Evolutionary conservation across 1,284 basidiomycete species (phyloP).

Genomic region (Ustilago crameri): DNA sequence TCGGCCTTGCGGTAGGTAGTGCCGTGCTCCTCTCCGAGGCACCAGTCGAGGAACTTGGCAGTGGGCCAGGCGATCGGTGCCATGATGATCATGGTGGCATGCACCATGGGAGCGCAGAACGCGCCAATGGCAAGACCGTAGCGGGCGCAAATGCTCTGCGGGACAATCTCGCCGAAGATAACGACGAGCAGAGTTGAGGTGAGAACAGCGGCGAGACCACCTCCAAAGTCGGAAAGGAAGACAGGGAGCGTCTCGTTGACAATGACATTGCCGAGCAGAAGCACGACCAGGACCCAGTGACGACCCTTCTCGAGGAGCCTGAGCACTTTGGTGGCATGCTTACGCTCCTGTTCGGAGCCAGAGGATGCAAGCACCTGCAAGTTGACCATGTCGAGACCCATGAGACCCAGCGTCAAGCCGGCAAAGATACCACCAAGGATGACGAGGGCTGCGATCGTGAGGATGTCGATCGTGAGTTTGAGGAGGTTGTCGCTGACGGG

Average conservation of each 20-base stretch:
- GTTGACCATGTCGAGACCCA: constrained; percentile 94
- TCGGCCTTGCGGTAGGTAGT: constrained; percentile 71
- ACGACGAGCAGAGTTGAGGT: constrained; percentile 68
- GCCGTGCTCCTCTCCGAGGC: constrained; percentile 71
- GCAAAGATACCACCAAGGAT: constrained; percentile 70
- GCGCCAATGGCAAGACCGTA: constrained; percentile 92
- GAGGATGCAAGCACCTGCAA: constrained; percentile 84
- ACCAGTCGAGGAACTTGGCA: constrained; percentile 68
- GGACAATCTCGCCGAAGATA: constrained; percentile 70
- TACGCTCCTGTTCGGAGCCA: constrained; percentile 75
- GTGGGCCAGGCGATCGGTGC: constrained; percentile 71
- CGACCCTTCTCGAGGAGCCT: constrained; percentile 81
- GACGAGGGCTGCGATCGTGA: constrained; percentile 61
- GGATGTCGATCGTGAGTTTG: constrained; percentile 54
- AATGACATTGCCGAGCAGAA: constrained; percentile 85
- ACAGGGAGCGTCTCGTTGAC: constrained; percentile 72
- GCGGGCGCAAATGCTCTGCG: constrained; percentile 78
- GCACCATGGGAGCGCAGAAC: constrained; percentile 80
- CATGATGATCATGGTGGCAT: constrained; percentile 69
- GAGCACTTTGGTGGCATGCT: constrained; percentile 70
- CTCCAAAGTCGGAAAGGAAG: constrained; percentile 66
- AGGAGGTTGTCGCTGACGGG: constrained; percentile 42
- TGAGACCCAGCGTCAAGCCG: constrained; percentile 84
- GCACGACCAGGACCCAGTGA: constrained; percentile 90
- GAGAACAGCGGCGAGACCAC: constrained; percentile 62